Percentiles rank a stretch among this genome's conserved stretches.
Evolutionary conservation across 2,329 filamentous ascomycete genomes (phyloP).

Genomic region (Pseudogymnoascus sp.): DNA sequence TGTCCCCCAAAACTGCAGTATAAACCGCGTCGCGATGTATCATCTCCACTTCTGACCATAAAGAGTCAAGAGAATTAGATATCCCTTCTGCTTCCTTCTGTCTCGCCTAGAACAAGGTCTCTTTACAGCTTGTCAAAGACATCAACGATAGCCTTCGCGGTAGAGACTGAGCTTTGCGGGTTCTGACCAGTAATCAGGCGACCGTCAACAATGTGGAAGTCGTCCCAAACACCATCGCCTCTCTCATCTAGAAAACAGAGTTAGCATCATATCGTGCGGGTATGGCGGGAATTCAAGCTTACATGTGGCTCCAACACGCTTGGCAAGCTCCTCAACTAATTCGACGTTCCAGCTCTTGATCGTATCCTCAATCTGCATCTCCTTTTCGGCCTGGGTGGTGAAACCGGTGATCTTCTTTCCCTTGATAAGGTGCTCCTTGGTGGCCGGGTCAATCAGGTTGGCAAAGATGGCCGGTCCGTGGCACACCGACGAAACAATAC

Average conservation of each 20-base stretch:
- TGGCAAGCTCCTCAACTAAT: conserved; percentile 31
- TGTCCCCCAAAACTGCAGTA: neutral
- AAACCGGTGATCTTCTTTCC: conserved; percentile 35
- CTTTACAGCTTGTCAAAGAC: conserved; percentile 2
- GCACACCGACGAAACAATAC: conserved; percentile 37
- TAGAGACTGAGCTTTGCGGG: conserved; percentile 32
- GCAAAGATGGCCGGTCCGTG: conserved; percentile 36
- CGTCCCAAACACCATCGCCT: conserved; percentile 25
- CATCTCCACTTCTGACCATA: neutral
- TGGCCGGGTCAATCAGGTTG: conserved; percentile 28
- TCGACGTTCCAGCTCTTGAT: conserved; percentile 29
- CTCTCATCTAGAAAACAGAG: conserved; percentile 2
- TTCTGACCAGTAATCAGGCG: conserved; percentile 37
- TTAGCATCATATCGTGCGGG: neutral
- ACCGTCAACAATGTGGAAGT: conserved; percentile 21
- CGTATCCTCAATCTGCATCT: conserved; percentile 29
- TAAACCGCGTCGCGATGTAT: neutral
- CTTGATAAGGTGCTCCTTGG: conserved; percentile 32
- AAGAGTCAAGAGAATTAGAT: neutral
- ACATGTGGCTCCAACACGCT: conserved; percentile 28
- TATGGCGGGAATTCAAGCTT: conserved; percentile 16
- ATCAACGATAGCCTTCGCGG: conserved; percentile 31
- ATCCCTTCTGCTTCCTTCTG: neutral
- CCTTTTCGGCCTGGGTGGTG: conserved; percentile 33
- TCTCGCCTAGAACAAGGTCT: neutral